phyloP scores from a whole-genome alignment of 495 filamentous ascomycete species.

The Aspergillus hancockii region DNA sequence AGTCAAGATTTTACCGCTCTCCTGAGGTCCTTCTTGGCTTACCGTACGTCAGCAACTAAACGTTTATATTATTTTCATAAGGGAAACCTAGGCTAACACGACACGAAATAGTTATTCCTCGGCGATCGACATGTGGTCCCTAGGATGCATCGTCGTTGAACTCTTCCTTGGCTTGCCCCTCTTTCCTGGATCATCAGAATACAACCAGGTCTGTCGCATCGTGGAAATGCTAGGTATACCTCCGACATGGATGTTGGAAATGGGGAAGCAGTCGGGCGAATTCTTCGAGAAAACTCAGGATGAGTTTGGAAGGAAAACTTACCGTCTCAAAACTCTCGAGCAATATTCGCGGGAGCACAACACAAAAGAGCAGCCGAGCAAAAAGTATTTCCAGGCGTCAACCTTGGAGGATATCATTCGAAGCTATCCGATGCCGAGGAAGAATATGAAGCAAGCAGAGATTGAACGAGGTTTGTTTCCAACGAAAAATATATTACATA shows the following conservation, averaged over 20 bases:
- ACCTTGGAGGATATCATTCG: slow-evolving; percentile 96
- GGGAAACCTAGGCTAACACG: slow-evolving; percentile 14
- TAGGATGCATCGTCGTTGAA: slow-evolving; percentile 98
- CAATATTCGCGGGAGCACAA: slow-evolving; percentile 93
- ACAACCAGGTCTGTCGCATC: slow-evolving; percentile 96
- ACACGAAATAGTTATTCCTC: slow-evolving; percentile 73
- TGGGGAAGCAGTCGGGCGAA: slow-evolving; percentile 96
- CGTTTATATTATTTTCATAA: too few relatives aligned
- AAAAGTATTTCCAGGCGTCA: slow-evolving; percentile 96
- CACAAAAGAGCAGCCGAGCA: slow-evolving; percentile 98
- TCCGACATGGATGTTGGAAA: slow-evolving; percentile 98
- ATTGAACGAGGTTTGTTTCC: slow-evolving; percentile 81
- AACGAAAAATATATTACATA: neutral
- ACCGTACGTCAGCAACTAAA: slow-evolving; percentile 68
- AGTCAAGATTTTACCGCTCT: slow-evolving; percentile 97
- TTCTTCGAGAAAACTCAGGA: slow-evolving; percentile 97
- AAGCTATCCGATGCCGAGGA: slow-evolving; percentile 95
- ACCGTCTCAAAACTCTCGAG: slow-evolving; percentile 94
- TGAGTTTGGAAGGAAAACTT: slow-evolving; percentile 83
- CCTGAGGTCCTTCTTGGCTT: slow-evolving; percentile 93
- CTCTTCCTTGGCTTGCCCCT: slow-evolving; percentile 93
- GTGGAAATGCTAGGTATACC: slow-evolving; percentile 98
- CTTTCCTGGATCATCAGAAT: slow-evolving; percentile 98
- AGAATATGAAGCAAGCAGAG: slow-evolving; percentile 98
- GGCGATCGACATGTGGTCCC: slow-evolving; percentile 99